Evolutionary conservation across 805 yeast genomes (phyloP).

Genomic region (Saturnispora serradocipensis): DNA sequence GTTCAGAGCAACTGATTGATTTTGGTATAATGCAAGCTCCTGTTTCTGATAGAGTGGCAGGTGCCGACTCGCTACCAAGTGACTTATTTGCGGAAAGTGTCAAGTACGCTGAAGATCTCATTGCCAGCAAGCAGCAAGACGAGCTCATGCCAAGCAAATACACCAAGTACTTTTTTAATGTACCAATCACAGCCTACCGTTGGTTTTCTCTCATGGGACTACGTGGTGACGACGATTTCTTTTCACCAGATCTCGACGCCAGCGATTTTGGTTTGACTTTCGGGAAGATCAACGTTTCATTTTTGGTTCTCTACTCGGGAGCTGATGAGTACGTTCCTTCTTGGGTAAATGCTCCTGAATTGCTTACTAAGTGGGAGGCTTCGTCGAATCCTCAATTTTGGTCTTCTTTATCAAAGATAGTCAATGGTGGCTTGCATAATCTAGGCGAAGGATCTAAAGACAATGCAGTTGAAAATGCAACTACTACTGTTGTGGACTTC

Average conservation of each 20-base stretch:
- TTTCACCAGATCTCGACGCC: constrained; percentile 45
- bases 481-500: constrained; percentile 12
- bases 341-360: constrained; percentile 35
- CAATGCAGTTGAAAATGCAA: constrained; percentile 11
- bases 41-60: constrained; percentile 55
- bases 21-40: constrained; percentile 70
- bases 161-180: constrained; percentile 35
- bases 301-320: constrained; percentile 50
- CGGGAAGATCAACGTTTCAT: constrained; percentile 41
- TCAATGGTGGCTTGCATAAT: constrained; percentile 52
- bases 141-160: constrained; percentile 47
- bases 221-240: constrained; percentile 74
- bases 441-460: constrained; percentile 34
- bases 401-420: constrained; percentile 45
- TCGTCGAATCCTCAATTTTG: constrained; percentile 29
- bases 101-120: constrained; percentile 30
- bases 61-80: constrained; percentile 12
- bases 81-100: constrained; percentile 15
- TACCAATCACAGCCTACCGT: constrained; percentile 62
- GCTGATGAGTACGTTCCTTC: constrained; percentile 57
- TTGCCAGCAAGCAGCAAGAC: constrained; percentile 34
- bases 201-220: constrained; percentile 51
- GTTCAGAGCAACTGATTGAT: constrained; percentile 26
- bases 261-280: constrained; percentile 39
- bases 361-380: constrained; percentile 46